Evolutionary conservation across 495 filamentous ascomycete genomes (phyloP), one percentile per base, ranked within the genome.

Genomic region (Xylaria bambusicola): DNA sequence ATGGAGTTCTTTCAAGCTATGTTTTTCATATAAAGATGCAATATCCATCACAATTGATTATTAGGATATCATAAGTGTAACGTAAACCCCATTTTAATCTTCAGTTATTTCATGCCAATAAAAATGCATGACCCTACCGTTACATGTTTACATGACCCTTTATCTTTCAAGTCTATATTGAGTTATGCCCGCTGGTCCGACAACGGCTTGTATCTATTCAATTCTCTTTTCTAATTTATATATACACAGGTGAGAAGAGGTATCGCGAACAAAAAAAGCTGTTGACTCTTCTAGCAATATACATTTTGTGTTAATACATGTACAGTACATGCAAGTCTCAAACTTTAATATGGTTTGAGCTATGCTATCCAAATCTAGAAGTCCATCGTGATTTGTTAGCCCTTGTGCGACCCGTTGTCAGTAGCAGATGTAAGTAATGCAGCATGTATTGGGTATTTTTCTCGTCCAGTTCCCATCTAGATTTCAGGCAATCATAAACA

Each of bases 401-500:
- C 23, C 27, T 13, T 17, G 52, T 27, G 45, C 29, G 35, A 1
- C 27, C 18, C 27, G 62, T 47, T 12, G 66, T 17, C 41, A 67
- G 60, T 12, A 65, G 50, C 23, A 44, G 64, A 24, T 56, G 36
- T 35, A 72, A 21, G 24, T 73, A 71, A 17, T 71, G 66, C 13
- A 70, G 55, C 71, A 80, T 75, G 45, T 75, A 80, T 47, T 70
- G 63, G 45, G 73, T 65, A 7, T 70, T 68, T 1, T 38, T 58
- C 7, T 60, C 18, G 3, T 59, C 57, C 21, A 78, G 50, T 10
- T 58, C 35, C 78, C 78, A 80, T 52, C 75, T 61, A 27, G 57
- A 62, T 51, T 66, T 71, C 27, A 80, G 62, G 20, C 33, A 51
- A 3, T 75, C 74, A 45, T 80, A 84, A 26, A 74, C 68, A 26